Conservation (phyloP, 192 early-diverging fungal genomes). For the Geranomyces variabilis region DNA sequence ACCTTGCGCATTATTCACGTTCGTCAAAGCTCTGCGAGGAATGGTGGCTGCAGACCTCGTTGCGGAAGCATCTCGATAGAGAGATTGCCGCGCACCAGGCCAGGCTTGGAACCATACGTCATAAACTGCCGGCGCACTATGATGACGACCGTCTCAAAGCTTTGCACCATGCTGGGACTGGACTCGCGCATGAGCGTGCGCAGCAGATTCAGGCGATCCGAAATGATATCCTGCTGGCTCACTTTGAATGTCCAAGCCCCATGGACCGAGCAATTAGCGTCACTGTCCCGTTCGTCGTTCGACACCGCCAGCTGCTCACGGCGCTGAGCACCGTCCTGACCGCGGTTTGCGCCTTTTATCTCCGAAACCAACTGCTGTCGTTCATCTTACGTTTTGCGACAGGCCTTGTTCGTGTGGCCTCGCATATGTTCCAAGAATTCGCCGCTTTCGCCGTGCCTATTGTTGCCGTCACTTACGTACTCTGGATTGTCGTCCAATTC, state of each 20-base stretch:
- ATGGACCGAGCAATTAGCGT: neutral
- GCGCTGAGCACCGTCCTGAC: neutral
- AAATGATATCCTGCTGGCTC: slow-evolving; percentile 8
- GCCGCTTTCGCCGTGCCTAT: neutral
- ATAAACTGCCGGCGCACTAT: slow-evolving; percentile 15
- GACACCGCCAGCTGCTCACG: neutral
- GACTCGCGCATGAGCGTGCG: neutral
- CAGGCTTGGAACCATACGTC: neutral
- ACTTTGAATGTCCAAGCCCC: slow-evolving; percentile 4
- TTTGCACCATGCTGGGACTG: slow-evolving; percentile 4
- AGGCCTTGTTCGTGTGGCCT: neutral
- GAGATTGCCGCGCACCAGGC: neutral
- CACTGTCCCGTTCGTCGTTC: neutral
- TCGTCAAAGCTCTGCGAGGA: slow-evolving; percentile 1
- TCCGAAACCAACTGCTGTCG: neutral
- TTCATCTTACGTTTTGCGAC: neutral
- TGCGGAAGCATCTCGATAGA: slow-evolving; percentile 3
- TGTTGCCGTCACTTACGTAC: slow-evolving; percentile 10
- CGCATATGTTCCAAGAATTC: neutral
- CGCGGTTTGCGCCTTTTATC: neutral
- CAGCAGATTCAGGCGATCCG: neutral
- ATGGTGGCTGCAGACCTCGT: slow-evolving; percentile 16
- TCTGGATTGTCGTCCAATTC: slow-evolving; percentile 18
- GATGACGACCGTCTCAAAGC: neutral
- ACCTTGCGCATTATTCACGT: neutral